Base-by-base conservation (phyloP, 2,329 filamentous ascomycete genomes). In the Biscogniauxia marginata region DNA sequence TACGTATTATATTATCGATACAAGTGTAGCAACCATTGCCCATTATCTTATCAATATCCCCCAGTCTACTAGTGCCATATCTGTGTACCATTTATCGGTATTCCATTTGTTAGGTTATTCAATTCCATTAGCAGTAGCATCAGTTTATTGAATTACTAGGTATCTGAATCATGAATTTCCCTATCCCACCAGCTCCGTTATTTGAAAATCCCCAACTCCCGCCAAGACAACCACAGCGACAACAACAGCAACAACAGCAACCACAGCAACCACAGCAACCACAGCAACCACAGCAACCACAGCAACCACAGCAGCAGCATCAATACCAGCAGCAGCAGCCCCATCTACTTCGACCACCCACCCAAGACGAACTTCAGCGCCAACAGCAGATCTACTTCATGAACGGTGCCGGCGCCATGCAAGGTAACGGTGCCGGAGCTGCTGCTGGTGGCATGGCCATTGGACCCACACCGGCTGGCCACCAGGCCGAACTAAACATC, bases 401-500 rank as follows among this genome's bases (percentile, higher is more conserved):
- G 19, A 61, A 65, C 63, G 55, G 54, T 18, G 53, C 57, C 2
- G 51, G 48, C 46, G 55, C 30, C 24, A 71, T 71, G 69, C 68
- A 70, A 57, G 65, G 65, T 23, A 67, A 67, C 48, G 67, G 67
- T 53, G 65, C 66, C 24, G 64, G 56, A 47, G 56, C 63, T 34
- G 66, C 75, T 23, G 73, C 73, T 25, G 77, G 76, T 57, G 78
- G 63, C 50, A 74, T 76, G 69, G 68, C 80, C 55, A 76, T 78
- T 49, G 77, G 80, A 46, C 84, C 85, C 13, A 85, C 83, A 16
- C 85, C 85, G n/a, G 85, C 85, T 18, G 85, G 84, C 49, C 85
- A 88, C 69, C 84, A 88, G 70, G 81, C 84, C 52, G 85, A 88
- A 71, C 79, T 88, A 58, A 86, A 86, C 67, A 84, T 86, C 71